A percentile compares a stretch with the other conserved stretches of the same genome.
Evolutionary conservation across 179 eudicot species (phyloP).

Genomic region (Gypsophila paniculata): DNA sequence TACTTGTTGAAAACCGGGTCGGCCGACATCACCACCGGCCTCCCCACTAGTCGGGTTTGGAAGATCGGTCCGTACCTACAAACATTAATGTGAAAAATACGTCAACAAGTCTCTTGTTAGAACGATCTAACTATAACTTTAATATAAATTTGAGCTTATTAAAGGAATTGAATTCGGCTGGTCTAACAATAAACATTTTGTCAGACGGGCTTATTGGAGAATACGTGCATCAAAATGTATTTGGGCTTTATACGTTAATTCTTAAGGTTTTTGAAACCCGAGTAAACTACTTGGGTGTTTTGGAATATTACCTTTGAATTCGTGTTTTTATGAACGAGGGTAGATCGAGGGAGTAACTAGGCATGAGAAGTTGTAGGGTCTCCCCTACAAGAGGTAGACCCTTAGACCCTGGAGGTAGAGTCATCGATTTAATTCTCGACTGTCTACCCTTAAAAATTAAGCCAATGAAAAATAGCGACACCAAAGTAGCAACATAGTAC

Average conservation of each 20-base stretch:
- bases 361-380: constrained; percentile 35
- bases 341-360: constrained; percentile 43
- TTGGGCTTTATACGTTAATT: too few species aligned
- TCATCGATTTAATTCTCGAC: constrained; percentile 13
- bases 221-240: too few species aligned
- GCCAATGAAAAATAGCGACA: constrained; percentile 22
- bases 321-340: constrained; percentile 42
- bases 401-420: constrained; percentile 38
- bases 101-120: background rate
- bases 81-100: background rate
- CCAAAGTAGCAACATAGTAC: constrained; percentile 21
- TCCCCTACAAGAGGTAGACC: constrained; percentile 43
- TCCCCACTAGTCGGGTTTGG: constrained; percentile 50
- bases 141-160: too few species aligned
- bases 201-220: background rate
- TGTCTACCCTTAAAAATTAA: background rate
- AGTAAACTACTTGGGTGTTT: too few species aligned
- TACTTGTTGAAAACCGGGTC: constrained; percentile 46
- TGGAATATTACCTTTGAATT: constrained; percentile 30
- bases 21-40: constrained; percentile 49
- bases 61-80: constrained; percentile 49
- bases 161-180: too few species aligned
- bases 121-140: background rate
- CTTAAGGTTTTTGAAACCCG: too few species aligned
- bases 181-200: background rate